Base-by-base conservation (phyloP, 495 filamentous ascomycete species). In the Hypoxylon subgilvum region DNA sequence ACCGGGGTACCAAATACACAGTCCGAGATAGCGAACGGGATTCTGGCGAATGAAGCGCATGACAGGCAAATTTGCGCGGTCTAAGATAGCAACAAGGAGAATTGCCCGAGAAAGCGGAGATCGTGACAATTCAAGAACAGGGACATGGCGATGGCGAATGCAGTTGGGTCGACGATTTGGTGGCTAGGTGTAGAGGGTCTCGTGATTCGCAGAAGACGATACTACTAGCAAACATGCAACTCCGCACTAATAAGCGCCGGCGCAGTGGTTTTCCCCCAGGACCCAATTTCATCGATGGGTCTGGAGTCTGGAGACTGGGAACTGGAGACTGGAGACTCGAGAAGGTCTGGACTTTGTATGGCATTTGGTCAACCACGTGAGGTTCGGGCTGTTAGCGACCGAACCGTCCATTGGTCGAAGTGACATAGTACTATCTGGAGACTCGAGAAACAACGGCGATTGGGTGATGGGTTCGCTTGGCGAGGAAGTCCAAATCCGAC, bases 341-440 rank as follows among this genome's bases (percentile, higher is more conserved):
- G 12, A 21, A 30, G 36, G 19, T 46, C 40, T 54, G 41, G 51
- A 46, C 31, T 54, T 12, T 27, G 30, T 12, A 32, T 54, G 17
- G 22, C 16, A 47, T 40, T 42, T 34, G 42, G 34, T 47, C 23
- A 43, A 40, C n/a, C 52, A 56, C 52, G 52, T 56, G 52, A 56
- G 18, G 9, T 47, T 17, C 6, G 27, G 16, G n/a, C n/a, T n/a
- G n/a, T n/a, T 35, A 34, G 40, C 17, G 21, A 16, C n/a, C 23
- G 8, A 27, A 40, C 22, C 40, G n/a, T 13, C 18, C 16, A 61
- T 49, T 53, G 48, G 42, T 14, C 19, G 25, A 1, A 18, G 23
- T 8, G 23, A 27, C 4, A 27, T 8, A n/a, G n/a, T n/a, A n/a
- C n/a, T n/a, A 1, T 61, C 57, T 55, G 38, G 44, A 50, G 44